Evolutionary conservation across 345 rosid species (phyloP).

Genomic region (Euphorbia lathyris): DNA sequence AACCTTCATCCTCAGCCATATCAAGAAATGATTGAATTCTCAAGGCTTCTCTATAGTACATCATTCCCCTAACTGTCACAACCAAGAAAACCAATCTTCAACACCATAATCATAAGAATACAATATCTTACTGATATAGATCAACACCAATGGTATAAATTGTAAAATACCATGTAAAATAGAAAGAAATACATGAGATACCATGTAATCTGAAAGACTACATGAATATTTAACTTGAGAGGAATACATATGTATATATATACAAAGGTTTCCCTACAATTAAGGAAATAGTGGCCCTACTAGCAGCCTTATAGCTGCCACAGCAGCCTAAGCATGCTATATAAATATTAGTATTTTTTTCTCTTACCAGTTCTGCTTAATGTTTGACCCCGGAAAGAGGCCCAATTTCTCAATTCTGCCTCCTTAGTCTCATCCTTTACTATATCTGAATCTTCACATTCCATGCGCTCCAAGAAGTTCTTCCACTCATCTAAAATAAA

Average conservation of each 20-base stretch:
- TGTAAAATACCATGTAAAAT: too few relatives aligned
- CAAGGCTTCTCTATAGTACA: conserved; percentile 90
- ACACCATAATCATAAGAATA: conserved; percentile 12
- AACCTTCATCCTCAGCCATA: conserved; percentile 74
- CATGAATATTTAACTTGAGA: too few relatives aligned
- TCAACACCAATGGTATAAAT: not conserved
- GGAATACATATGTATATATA: too few relatives aligned
- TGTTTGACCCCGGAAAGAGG: conserved; percentile 92
- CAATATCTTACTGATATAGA: not conserved
- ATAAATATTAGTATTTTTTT: conserved; percentile 2
- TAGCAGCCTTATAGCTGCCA: too few relatives aligned
- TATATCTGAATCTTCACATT: conserved; percentile 48
- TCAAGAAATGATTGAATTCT: conserved; percentile 87
- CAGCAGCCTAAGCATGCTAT: too few relatives aligned
- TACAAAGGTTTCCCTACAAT: too few relatives aligned
- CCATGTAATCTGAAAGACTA: too few relatives aligned
- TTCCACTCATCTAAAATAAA: conserved; percentile 75
- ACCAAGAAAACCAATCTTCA: conserved; percentile 9
- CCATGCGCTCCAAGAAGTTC: conserved; percentile 86
- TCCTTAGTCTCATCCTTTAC: conserved; percentile 44
- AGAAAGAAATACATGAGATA: too few relatives aligned
- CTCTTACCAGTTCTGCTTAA: conserved; percentile 82
- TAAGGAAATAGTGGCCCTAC: too few relatives aligned
- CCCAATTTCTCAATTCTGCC: conserved; percentile 84
- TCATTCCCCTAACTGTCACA: conserved; percentile 87